Base-by-base conservation (phyloP, 148 eudicot species). In the Amaranthus cruentus region DNA sequence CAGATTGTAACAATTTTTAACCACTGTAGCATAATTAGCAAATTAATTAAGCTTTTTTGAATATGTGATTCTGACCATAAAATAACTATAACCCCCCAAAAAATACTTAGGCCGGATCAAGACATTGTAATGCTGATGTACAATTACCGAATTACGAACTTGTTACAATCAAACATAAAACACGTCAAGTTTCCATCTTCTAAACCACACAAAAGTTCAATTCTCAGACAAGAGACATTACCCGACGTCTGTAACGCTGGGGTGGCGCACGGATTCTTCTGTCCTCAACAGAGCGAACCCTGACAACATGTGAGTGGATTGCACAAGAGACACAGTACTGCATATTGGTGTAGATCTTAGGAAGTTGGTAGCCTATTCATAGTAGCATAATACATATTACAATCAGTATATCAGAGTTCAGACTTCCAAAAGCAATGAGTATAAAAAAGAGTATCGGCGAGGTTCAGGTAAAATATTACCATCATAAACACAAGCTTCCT, bases 221-320 rank as follows among this genome's bases (percentile, higher is more conserved):
- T 14, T 44, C 8, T 21, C 52, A 65, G 68, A 13, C 44, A 28
- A 68, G 66, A 50, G 52, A 49, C 51, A 57, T 55, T 83, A 83
- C 86, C 86, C 77, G 65, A 53, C 83, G 83, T 50, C 72, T 83
- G 77, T 71, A 80, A 6, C 81, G 71, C 63, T 80, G 83, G 7
- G 86, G 83, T 51, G 86, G 79, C 71, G 80, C 86, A 75, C 86
- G 86, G 63, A 70, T 55, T 43, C 82, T 83, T 54, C 83, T 77
- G 62, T 71, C 52, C 28, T 57, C 70, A 52, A 56, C 38, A 21
- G 86, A 83, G 4, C 86, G 86, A 38, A 83, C 86, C 69, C 86
- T 77, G n/a, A 83, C 86, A 58, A 80, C 83, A 49, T 83, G 86
- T 12, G 86, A 75, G 81, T 83, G 86, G 59, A 83, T 83, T n/a